These are phyloP conservation scores for Aspergillus oerlinghausenensis DNA, from an alignment of 2,329 filamentous ascomycete genomes.

Conservation along the genomic window DNA sequence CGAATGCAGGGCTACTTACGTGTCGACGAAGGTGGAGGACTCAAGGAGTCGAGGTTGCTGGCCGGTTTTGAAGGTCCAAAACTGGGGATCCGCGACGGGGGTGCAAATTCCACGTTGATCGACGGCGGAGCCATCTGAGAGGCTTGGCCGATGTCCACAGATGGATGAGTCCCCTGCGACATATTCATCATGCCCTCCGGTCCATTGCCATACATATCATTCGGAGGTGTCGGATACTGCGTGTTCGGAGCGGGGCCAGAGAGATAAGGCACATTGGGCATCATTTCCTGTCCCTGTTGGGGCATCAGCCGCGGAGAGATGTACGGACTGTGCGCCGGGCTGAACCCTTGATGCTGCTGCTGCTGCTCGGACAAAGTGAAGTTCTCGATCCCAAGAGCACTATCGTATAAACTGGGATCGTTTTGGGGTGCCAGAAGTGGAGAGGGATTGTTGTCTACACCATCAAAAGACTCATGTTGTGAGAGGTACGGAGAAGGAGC, in stretches of 20 bases:
- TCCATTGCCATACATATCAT: constrained; percentile 49
- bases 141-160: constrained; percentile 60
- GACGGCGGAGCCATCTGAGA: constrained; percentile 84
- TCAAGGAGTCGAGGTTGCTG: constrained; percentile 70
- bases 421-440: constrained; percentile 71
- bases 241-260: constrained; percentile 45
- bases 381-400: constrained; percentile 69
- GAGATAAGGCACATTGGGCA: constrained; percentile 39
- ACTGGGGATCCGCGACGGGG: constrained; percentile 61
- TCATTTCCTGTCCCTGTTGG: constrained; percentile 65
- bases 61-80: constrained; percentile 65
- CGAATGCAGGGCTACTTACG: constrained; percentile 31
- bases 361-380: constrained; percentile 73
- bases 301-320: constrained; percentile 62
- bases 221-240: constrained; percentile 45
- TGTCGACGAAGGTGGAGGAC: constrained; percentile 73
- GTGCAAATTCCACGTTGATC: constrained; percentile 91
- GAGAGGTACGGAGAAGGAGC: constrained; percentile 77
- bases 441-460: constrained; percentile 66
- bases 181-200: constrained; percentile 45
- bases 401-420: constrained; percentile 69
- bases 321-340: constrained; percentile 68
- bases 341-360: constrained; percentile 47
- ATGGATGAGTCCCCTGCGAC: constrained; percentile 41
- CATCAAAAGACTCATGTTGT: constrained; percentile 74